phyloP scores from a whole-genome alignment of 2,329 filamentous ascomycete species.

The Arthrobotrys sphaeroides region DNA sequence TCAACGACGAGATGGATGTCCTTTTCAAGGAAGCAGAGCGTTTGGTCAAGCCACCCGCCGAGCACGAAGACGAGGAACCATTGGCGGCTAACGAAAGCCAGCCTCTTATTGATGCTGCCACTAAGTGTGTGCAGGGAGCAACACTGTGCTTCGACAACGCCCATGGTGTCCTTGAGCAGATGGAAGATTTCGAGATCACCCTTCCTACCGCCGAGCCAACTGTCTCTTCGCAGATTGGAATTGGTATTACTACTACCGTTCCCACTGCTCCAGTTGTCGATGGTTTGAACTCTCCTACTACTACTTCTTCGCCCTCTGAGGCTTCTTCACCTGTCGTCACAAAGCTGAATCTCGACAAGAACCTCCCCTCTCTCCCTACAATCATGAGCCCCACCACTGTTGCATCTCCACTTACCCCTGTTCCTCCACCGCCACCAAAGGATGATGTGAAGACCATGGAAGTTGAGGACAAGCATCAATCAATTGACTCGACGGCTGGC shows the following conservation, averaged over 20 bases:
- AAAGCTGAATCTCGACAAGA: constrained; percentile 49
- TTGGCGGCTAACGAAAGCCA: constrained; percentile 50
- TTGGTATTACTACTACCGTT: constrained; percentile 52
- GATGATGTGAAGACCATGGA: constrained; percentile 23
- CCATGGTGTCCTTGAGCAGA: constrained; percentile 82
- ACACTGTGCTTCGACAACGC: constrained; percentile 91
- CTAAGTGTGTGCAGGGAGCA: constrained; percentile 85
- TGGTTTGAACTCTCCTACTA: constrained; percentile 23
- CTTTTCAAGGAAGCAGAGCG: constrained; percentile 39
- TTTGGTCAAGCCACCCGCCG: constrained; percentile 47
- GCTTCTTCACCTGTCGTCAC: constrained; percentile 25
- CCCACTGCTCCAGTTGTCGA: constrained; percentile 48
- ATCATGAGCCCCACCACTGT: constrained; percentile 21
- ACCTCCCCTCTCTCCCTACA: constrained; percentile 22
- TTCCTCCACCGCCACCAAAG: constrained; percentile 26
- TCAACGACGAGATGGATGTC: constrained; percentile 44
- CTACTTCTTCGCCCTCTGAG: constrained; percentile 10
- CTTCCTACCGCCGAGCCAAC: neutral
- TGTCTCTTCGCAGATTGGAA: constrained; percentile 51
- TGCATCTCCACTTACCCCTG: constrained; percentile 6
- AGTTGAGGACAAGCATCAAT: constrained; percentile 32
- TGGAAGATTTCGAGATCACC: constrained; percentile 84
- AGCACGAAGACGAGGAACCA: constrained; percentile 42
- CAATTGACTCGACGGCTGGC: constrained; percentile 18
- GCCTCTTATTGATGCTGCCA: constrained; percentile 69